These are phyloP conservation scores for Tolypocladium endophyticum DNA, from an alignment of 2,329 filamentous ascomycete species.

Conservation along the genomic window DNA sequence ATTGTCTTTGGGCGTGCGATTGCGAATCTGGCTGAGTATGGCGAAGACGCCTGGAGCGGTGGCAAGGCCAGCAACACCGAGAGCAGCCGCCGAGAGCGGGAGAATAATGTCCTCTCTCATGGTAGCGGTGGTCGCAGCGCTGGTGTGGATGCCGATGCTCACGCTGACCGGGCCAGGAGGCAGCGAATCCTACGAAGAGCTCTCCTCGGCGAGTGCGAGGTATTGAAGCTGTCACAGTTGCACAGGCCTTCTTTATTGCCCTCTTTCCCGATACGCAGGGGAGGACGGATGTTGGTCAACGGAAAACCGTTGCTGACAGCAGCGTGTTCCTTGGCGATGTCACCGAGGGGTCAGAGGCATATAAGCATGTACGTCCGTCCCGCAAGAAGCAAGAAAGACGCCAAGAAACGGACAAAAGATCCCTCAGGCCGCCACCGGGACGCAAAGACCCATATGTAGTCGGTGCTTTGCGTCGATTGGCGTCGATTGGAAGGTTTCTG, in stretches of 20 bases:
- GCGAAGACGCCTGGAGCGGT: slow-evolving; percentile 26
- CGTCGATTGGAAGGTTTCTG: neutral
- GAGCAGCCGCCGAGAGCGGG: slow-evolving; percentile 18
- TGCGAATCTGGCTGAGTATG: slow-evolving; percentile 21
- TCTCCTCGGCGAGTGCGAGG: neutral
- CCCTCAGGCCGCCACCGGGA: neutral
- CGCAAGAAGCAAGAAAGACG: neutral
- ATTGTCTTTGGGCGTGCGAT: slow-evolving; percentile 27
- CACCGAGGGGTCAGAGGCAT: neutral
- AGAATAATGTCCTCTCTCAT: slow-evolving; percentile 8
- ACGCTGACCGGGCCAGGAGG: neutral
- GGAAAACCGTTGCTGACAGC: neutral
- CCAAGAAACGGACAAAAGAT: neutral
- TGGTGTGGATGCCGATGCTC: neutral
- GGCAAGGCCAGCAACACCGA: slow-evolving; percentile 23
- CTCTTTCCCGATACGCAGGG: neutral
- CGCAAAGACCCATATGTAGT: neutral
- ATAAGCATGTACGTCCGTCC: neutral
- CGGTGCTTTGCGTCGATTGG: neutral
- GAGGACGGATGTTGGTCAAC: neutral
- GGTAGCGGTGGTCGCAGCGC: neutral
- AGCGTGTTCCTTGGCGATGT: neutral
- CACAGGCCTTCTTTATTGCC: neutral
- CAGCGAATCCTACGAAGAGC: neutral
- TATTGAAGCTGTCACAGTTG: neutral